Evolutionary conservation across 305 asterid species (phyloP).

Genomic region (Withania somnifera): DNA sequence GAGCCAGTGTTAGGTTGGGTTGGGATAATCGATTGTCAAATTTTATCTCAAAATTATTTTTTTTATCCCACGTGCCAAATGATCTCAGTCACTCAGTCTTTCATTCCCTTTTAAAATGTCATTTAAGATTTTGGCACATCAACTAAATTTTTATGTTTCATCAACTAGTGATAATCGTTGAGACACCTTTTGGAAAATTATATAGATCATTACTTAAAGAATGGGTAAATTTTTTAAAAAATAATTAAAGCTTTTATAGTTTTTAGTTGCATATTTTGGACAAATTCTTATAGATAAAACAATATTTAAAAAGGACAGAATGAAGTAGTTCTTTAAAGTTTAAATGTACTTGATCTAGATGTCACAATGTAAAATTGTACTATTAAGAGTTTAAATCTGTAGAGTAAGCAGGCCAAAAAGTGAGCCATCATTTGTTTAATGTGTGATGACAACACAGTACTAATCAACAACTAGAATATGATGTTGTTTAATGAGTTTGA

Average conservation of each 20-base stretch:
- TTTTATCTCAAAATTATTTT: too few species aligned
- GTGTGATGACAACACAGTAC: neutral
- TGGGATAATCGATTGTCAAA: too few species aligned
- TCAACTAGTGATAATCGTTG: neutral
- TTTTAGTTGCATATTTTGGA: neutral
- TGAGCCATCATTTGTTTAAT: neutral
- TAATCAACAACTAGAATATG: neutral
- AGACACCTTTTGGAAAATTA: neutral
- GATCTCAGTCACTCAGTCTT: too few species aligned
- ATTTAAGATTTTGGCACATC: too few species aligned
- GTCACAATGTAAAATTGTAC: neutral
- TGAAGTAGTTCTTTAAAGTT: neutral
- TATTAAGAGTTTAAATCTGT: neutral
- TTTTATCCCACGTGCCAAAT: too few species aligned
- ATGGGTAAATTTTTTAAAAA: neutral
- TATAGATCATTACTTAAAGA: neutral
- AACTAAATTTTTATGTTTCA: too few species aligned
- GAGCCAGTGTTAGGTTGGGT: too few species aligned
- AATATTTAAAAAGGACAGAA: neutral
- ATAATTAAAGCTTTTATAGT: neutral
- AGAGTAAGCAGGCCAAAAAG: neutral
- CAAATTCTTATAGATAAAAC: neutral
- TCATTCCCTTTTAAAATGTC: too few species aligned
- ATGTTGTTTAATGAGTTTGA: neutral
- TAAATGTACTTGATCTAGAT: neutral